These are phyloP conservation scores for Pestalotiopsis sp. DNA, from an alignment of 2,329 filamentous ascomycete species.

Conservation along the genomic window DNA sequence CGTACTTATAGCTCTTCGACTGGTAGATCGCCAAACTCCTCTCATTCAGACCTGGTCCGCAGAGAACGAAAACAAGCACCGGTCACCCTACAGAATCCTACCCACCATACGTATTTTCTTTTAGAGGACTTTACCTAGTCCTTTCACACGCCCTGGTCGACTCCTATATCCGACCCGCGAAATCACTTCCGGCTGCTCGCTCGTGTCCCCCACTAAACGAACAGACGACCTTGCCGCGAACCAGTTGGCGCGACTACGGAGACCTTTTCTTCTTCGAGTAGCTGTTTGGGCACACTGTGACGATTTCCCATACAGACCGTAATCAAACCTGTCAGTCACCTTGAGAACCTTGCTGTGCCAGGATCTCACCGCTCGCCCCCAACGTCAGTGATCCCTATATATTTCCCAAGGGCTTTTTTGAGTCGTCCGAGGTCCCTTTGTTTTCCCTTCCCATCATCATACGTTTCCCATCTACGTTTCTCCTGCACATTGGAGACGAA, in stretches of 20 bases:
- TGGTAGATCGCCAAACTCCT: background rate
- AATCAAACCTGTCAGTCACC: background rate
- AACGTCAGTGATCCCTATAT: constrained; percentile 8
- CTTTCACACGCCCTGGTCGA: background rate
- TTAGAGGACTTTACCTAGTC: constrained; percentile 2
- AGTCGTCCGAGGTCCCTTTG: background rate
- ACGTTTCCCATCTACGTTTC: background rate
- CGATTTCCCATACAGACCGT: constrained; percentile 2
- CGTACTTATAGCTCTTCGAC: too few relatives aligned
- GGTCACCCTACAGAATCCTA: background rate
- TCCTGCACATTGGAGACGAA: background rate
- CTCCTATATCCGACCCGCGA: background rate
- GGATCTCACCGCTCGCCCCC: constrained; percentile 6
- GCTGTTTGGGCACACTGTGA: constrained; percentile 4
- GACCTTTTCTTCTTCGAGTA: constrained; percentile 7
- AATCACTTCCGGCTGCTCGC: background rate
- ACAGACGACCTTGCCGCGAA: background rate
- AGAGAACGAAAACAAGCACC: constrained; percentile 9
- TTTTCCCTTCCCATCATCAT: background rate
- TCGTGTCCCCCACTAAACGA: constrained; percentile 4
- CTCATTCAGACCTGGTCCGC: background rate
- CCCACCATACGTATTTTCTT: background rate
- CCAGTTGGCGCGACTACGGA: constrained; percentile 3
- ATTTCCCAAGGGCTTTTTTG: background rate
- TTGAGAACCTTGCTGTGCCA: background rate